These are phyloP conservation scores for Populus simonii DNA, from an alignment of 345 rosid species.

Conservation along the genomic window DNA sequence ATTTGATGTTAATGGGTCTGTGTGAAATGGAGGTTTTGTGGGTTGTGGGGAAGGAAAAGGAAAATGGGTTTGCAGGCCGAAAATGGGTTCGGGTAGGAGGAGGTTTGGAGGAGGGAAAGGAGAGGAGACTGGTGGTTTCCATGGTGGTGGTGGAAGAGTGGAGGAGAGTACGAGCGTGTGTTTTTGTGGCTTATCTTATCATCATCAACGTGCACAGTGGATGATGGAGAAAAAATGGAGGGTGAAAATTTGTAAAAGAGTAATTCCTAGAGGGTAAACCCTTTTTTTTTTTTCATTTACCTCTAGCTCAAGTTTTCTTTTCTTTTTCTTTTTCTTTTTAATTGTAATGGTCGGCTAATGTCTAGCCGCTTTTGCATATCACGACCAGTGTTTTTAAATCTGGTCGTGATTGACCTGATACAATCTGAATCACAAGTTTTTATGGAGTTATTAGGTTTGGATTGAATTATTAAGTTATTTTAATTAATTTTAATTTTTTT, in stretches of 20 bases:
- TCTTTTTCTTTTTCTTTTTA: no score
- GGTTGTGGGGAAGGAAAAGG: constrained; percentile 22
- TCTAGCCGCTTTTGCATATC: no score
- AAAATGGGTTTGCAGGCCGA: constrained; percentile 18
- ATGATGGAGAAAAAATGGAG: neutral
- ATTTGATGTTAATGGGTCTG: constrained; percentile 36
- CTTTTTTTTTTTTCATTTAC: neutral
- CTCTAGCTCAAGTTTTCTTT: neutral
- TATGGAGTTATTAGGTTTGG: no score
- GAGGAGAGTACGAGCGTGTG: neutral
- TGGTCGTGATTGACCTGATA: no score
- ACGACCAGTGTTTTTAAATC: no score
- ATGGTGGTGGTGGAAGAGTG: constrained; percentile 26
- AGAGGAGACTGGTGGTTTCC: constrained; percentile 59
- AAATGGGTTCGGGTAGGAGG: constrained; percentile 23
- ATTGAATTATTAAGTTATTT: no score
- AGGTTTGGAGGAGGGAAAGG: constrained; percentile 49
- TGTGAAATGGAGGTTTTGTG: constrained; percentile 16
- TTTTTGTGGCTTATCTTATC: constrained; percentile 23
- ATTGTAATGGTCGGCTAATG: no score
- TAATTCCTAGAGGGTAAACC: neutral
- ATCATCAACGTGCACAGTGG: neutral
- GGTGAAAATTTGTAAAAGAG: neutral
- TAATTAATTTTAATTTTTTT: no score
- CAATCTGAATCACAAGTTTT: no score